phyloP scores from a whole-genome alignment of 495 filamentous ascomycete genomes.

The Xylaria acuta region DNA sequence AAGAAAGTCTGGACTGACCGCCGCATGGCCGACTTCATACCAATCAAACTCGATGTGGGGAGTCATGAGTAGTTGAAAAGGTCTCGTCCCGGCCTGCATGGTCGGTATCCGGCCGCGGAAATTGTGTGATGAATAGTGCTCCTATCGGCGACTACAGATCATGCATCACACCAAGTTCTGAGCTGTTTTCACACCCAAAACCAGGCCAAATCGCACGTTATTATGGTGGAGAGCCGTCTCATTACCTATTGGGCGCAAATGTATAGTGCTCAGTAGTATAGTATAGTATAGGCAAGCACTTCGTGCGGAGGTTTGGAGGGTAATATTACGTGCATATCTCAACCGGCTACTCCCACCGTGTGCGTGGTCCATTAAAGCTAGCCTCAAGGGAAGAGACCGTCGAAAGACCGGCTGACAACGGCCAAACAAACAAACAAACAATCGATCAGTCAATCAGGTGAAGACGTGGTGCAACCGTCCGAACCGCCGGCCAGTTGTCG shows the following conservation, averaged over 20 bases:
- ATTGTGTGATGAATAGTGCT: conserved; percentile 17
- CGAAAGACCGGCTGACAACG: neutral
- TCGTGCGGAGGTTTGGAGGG: conserved; percentile 14
- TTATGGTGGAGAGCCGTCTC: conserved; percentile 1
- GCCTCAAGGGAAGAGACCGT: conserved; percentile 4
- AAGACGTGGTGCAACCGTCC: conserved; percentile 5
- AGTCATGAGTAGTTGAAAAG: conserved; percentile 3
- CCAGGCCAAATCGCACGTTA: conserved; percentile 7
- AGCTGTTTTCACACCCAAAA: conserved; percentile 21
- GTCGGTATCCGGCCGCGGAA: conserved; percentile 20
- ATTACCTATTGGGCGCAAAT: conserved; percentile 15
- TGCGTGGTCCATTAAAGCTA: neutral
- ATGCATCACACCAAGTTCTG: conserved; percentile 7
- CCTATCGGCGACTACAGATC: conserved; percentile 14
- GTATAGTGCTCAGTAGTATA: conserved; percentile 1
- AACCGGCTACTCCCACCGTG: neutral
- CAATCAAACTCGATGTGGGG: conserved; percentile 19
- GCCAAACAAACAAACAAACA: conserved; percentile 23
- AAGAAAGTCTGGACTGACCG: neutral
- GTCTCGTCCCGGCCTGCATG: conserved; percentile 19
- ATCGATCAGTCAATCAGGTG: conserved; percentile 2
- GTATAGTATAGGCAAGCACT: neutral
- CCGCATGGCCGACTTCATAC: conserved; percentile 4
- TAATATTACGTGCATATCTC: conserved; percentile 27
- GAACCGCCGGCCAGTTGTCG: conserved; percentile 1